Evolutionary conservation across 495 filamentous ascomycete species (phyloP).

Genomic region (Aspergillus conjunctus): DNA sequence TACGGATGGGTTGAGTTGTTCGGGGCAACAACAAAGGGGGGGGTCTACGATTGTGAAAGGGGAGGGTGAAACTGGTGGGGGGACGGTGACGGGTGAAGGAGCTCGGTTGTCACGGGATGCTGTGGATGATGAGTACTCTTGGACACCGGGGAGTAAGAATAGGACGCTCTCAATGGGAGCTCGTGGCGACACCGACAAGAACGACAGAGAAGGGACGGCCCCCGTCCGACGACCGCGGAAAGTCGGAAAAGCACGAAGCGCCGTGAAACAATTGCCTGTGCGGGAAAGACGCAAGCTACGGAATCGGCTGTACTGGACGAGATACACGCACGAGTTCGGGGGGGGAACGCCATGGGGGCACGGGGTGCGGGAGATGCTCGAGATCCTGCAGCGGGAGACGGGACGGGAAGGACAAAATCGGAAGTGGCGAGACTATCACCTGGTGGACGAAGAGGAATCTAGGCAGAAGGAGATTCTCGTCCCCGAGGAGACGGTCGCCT

Average conservation of each 20-base stretch:
- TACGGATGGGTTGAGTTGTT: neutral
- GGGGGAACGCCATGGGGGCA: slow-evolving; percentile 27
- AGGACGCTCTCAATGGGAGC: neutral
- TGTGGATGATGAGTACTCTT: neutral
- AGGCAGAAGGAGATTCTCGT: slow-evolving; percentile 38
- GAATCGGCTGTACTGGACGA: slow-evolving; percentile 29
- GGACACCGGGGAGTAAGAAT: neutral
- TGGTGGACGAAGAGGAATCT: slow-evolving; percentile 6
- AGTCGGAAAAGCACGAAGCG: neutral
- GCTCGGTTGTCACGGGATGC: neutral
- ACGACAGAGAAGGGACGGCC: neutral
- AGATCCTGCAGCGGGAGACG: slow-evolving; percentile 23
- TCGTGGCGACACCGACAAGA: neutral
- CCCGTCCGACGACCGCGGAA: neutral
- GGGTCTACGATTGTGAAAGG: neutral
- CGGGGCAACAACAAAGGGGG: neutral
- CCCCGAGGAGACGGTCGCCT: slow-evolving; percentile 43
- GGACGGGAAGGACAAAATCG: neutral
- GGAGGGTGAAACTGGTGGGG: neutral
- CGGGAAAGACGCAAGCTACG: slow-evolving; percentile 35
- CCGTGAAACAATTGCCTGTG: slow-evolving; percentile 21
- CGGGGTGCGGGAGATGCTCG: slow-evolving; percentile 29
- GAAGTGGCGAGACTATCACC: slow-evolving; percentile 2
- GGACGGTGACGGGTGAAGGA: neutral
- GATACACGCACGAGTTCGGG: neutral